Percentiles rank a stretch among this genome's conserved stretches.
These are phyloP conservation scores for Leccinum fibrillosum DNA, from an alignment of 768 basidiomycete genomes.

Conservation along the genomic window DNA sequence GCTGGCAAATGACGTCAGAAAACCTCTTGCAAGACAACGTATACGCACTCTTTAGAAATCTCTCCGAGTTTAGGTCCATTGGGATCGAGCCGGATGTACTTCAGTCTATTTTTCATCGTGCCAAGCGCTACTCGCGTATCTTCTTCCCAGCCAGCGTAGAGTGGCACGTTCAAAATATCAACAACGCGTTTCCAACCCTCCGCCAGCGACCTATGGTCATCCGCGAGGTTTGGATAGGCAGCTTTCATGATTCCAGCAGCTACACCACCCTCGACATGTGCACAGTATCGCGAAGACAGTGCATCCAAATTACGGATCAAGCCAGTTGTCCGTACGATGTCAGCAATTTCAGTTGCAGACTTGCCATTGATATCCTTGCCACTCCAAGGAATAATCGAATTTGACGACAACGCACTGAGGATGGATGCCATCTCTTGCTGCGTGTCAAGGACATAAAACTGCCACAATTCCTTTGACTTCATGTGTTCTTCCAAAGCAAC, in stretches of 20 bases:
- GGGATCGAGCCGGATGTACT: constrained; percentile 76
- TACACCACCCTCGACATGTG: constrained; percentile 54
- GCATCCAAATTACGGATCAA: constrained; percentile 58
- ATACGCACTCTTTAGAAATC: constrained; percentile 70
- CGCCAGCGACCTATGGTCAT: constrained; percentile 51
- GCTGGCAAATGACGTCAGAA: constrained; percentile 39
- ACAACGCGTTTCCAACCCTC: constrained; percentile 76
- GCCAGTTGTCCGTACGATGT: constrained; percentile 51
- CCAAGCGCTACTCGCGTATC: constrained; percentile 75
- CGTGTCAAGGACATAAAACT: constrained; percentile 89
- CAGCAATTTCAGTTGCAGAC: constrained; percentile 61
- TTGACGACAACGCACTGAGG: constrained; percentile 25
- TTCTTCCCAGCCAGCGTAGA: constrained; percentile 84
- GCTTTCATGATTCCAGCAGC: constrained; percentile 77
- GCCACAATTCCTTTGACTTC: constrained; percentile 76
- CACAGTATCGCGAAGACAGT: constrained; percentile 65
- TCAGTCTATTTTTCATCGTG: constrained; percentile 70
- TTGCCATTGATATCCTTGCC: constrained; percentile 59
- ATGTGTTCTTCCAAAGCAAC: constrained; percentile 58
- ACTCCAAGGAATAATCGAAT: constrained; percentile 52
- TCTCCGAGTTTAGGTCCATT: constrained; percentile 83
- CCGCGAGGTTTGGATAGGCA: constrained; percentile 49
- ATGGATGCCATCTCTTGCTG: constrained; percentile 59
- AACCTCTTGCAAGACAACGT: background rate
- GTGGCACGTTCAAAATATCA: constrained; percentile 83